These are phyloP conservation scores for Pseudogymnoascus sp. DNA, from an alignment of 2,329 filamentous ascomycete genomes.

Conservation along the genomic window DNA sequence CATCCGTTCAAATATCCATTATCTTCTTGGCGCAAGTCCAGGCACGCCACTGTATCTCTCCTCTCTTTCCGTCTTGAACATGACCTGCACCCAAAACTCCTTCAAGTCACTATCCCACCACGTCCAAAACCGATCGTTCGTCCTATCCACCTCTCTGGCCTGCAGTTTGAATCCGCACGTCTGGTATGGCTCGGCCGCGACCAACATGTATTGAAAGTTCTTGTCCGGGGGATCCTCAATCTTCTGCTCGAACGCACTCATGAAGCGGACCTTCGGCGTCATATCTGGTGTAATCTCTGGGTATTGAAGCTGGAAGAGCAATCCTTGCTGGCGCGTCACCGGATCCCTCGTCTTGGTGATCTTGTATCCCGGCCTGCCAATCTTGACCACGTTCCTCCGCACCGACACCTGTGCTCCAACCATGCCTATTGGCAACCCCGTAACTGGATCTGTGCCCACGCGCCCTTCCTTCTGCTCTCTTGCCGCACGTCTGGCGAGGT, in stretches of 20 bases:
- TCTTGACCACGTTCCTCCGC: constrained; percentile 85
- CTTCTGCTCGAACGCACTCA: constrained; percentile 96
- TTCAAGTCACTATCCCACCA: constrained; percentile 95
- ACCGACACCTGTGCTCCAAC: constrained; percentile 56
- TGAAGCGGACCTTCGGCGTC: constrained; percentile 82
- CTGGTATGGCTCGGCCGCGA: constrained; percentile 96
- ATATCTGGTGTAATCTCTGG: constrained; percentile 76
- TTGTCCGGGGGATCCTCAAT: constrained; percentile 88
- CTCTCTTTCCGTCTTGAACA: constrained; percentile 98
- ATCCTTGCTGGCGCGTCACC: constrained; percentile 75
- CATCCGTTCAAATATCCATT: constrained; percentile 7
- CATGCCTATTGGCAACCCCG: constrained; percentile 66
- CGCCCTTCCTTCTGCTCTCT: constrained; percentile 88
- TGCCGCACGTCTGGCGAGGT: constrained; percentile 90
- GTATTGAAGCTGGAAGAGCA: constrained; percentile 95
- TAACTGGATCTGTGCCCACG: constrained; percentile 55
- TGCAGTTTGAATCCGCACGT: constrained; percentile 96
- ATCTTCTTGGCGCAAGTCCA: constrained; percentile 41
- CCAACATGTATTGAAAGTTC: constrained; percentile 86
- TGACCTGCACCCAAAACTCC: constrained; percentile 95
- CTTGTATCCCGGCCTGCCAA: constrained; percentile 92
- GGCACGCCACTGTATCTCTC: constrained; percentile 71
- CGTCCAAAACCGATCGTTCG: constrained; percentile 80
- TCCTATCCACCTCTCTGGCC: constrained; percentile 82
- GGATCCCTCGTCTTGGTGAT: constrained; percentile 94